Evolutionary conservation across 2,329 filamentous ascomycete genomes (phyloP).

Genomic region (Metarhizium humberi): DNA sequence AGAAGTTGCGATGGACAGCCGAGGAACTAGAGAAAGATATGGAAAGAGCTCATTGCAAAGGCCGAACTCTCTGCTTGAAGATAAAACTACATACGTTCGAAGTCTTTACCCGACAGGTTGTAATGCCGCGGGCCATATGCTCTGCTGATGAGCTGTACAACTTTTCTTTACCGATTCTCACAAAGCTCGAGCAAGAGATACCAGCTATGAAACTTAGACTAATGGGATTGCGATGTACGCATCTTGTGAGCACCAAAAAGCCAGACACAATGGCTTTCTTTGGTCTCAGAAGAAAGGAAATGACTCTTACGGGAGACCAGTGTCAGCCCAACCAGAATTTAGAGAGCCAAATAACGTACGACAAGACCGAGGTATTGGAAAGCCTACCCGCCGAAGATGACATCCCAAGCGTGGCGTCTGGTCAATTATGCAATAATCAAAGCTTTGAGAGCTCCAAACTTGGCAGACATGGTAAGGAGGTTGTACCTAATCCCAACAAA

Average conservation of each 20-base stretch:
- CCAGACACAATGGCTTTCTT: conserved; percentile 72
- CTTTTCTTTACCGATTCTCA: conserved; percentile 71
- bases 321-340: conserved; percentile 24
- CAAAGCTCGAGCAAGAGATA: conserved; percentile 75
- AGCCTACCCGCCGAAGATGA: conserved; percentile 60
- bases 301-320: conserved; percentile 8
- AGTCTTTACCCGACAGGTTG: conserved; percentile 73
- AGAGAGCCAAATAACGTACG: conserved; percentile 11
- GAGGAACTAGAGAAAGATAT: conserved; percentile 84
- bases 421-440: not conserved
- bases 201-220: conserved; percentile 71
- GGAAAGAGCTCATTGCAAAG: conserved; percentile 70
- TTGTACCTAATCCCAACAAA: conserved; percentile 35
- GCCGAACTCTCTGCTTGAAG: conserved; percentile 84
- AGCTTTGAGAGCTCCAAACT: not conserved
- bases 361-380: conserved; percentile 47
- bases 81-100: conserved; percentile 93
- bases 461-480: conserved; percentile 39
- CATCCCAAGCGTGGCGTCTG: conserved; percentile 2
- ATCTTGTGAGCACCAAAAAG: conserved; percentile 79
- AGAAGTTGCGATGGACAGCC: conserved; percentile 72
- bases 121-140: conserved; percentile 62
- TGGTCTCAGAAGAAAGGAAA: conserved; percentile 40
- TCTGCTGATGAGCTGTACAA: conserved; percentile 76
- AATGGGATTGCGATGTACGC: conserved; percentile 82